Evolutionary conservation across 2,329 filamentous ascomycete species (phyloP), one percentile per base, ranked within the genome.

Genomic region (Xylaria sp.): DNA sequence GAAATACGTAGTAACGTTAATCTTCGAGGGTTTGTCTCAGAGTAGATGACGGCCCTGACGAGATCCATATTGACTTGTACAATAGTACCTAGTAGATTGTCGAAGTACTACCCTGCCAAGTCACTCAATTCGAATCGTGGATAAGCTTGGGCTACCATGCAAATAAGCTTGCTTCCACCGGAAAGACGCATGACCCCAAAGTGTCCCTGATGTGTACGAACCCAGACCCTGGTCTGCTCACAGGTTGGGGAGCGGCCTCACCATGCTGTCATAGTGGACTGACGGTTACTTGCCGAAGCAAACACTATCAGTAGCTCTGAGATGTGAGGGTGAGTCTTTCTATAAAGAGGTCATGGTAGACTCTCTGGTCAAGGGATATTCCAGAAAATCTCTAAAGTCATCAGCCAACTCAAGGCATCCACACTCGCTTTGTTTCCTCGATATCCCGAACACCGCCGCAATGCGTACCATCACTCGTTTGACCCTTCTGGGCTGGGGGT

Each of bases 401-500:
- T 47, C 45, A 44, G 34, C 55, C 51, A 39, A 49, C 50, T 59
- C 42, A 50, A 57, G 50, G 45, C 62, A 42, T 56, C 21, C 39
- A 68, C 63, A 61, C 46, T 69, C 67, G 59, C 65, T 69, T 66
- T 50, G 26, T 34, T 37, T 40, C 37, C 43, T 17, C 34, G 17
- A 37, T 46, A 38, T 45, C 44, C 61, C 45, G 45, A 50, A 49
- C 52, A n/a, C 44, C 47, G 18, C 22, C 47, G 47, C 44, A 52
- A 71, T 71, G 67, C 61, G 55, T 55, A 18, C 50, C 7, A 52
- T 50, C 47, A 58, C 58, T 51, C 49, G 48, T 44, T 58, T 68
- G 41, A 61, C 62, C 61, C 54, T 66, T 17, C 22, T 69, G 47
- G 63, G 63, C 56, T 42, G 67, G 20, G 59, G 66, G 67, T 70